Percentiles rank a stretch among this genome's conserved stretches.
These are phyloP conservation scores for Luzula sylvatica DNA, from an alignment of 176 grass and related monocot genomes.

Conservation along the genomic window DNA sequence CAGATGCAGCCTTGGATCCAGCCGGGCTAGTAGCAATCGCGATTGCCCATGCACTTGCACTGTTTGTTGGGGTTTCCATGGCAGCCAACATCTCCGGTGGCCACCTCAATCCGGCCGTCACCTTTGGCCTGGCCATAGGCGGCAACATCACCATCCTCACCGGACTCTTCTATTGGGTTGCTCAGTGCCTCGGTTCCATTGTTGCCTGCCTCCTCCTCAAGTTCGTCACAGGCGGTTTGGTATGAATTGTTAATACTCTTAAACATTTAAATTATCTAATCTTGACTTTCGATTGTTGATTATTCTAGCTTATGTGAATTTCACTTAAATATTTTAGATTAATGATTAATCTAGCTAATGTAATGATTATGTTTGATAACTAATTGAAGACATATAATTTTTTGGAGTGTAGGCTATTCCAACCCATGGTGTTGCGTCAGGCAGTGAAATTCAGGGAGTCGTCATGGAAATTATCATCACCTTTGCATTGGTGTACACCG, in stretches of 20 bases:
- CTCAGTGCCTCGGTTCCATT: constrained; percentile 64
- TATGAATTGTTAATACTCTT: not conserved
- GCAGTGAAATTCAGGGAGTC: constrained; percentile 53
- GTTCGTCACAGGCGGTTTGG: constrained; percentile 66
- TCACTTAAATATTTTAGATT: too few relatives aligned
- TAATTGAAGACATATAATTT: too few relatives aligned
- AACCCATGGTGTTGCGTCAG: constrained; percentile 55
- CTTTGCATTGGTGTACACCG: constrained; percentile 85
- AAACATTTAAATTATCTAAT: not conserved
- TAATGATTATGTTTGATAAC: too few relatives aligned
- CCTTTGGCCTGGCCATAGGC: constrained; percentile 68
- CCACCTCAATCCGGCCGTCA: constrained; percentile 88
- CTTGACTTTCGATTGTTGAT: not conserved
- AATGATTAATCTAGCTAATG: too few relatives aligned
- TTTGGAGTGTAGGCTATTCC: constrained; percentile 34
- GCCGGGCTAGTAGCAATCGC: constrained; percentile 70
- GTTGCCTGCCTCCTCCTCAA: constrained; percentile 70
- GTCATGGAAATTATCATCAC: constrained; percentile 83
- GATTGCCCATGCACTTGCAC: constrained; percentile 61
- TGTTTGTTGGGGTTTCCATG: constrained; percentile 73
- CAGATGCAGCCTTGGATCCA: constrained; percentile 50
- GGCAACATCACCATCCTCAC: constrained; percentile 93
- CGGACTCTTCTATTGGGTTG: constrained; percentile 71
- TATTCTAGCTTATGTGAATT: too few relatives aligned
- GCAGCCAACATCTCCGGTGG: constrained; percentile 86